Percentiles rank a stretch among this genome's conserved stretches.
These are phyloP conservation scores for Leccinum olivaceopallidum DNA, from an alignment of 768 basidiomycete genomes.

Conservation along the genomic window DNA sequence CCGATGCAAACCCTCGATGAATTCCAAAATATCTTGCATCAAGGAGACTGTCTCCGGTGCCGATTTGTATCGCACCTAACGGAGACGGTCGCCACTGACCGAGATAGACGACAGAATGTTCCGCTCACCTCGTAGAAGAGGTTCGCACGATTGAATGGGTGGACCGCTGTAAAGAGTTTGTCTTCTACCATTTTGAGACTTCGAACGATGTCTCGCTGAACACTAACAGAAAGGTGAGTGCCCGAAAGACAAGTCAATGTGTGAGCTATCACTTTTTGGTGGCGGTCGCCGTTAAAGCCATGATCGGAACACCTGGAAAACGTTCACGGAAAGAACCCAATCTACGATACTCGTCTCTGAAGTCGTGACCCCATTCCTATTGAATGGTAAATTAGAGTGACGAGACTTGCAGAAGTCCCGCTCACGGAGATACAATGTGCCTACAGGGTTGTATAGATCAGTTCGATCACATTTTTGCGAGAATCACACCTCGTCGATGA, in stretches of 20 bases:
- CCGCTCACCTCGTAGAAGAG: slow-evolving; percentile 73
- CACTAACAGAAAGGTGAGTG: slow-evolving; percentile 42
- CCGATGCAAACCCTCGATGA: slow-evolving; percentile 61
- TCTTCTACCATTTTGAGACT: slow-evolving; percentile 61
- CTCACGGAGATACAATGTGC: slow-evolving; percentile 83
- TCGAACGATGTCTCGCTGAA: slow-evolving; percentile 70
- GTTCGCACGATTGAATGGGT: slow-evolving; percentile 81
- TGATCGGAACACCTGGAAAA: slow-evolving; percentile 74
- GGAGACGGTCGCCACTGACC: not conserved
- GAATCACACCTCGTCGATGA: slow-evolving; percentile 71
- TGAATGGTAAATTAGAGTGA: not conserved
- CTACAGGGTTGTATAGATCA: slow-evolving; percentile 35
- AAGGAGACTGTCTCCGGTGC: slow-evolving; percentile 50
- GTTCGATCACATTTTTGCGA: slow-evolving; percentile 1
- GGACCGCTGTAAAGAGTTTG: slow-evolving; percentile 60
- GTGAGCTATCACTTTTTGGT: slow-evolving; percentile 51
- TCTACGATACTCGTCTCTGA: slow-evolving; percentile 70
- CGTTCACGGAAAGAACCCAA: slow-evolving; percentile 69
- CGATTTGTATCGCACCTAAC: slow-evolving; percentile 63
- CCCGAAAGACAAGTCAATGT: not conserved
- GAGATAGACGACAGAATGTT: not conserved
- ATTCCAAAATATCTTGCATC: slow-evolving; percentile 67
- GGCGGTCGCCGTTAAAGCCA: slow-evolving; percentile 86
- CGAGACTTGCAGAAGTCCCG: not conserved
- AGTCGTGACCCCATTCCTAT: slow-evolving; percentile 86